Evolutionary conservation across 2,329 filamentous ascomycete genomes (phyloP), one percentile per base, ranked within the genome.

Genomic region (Conoideocrella luteorostrata): DNA sequence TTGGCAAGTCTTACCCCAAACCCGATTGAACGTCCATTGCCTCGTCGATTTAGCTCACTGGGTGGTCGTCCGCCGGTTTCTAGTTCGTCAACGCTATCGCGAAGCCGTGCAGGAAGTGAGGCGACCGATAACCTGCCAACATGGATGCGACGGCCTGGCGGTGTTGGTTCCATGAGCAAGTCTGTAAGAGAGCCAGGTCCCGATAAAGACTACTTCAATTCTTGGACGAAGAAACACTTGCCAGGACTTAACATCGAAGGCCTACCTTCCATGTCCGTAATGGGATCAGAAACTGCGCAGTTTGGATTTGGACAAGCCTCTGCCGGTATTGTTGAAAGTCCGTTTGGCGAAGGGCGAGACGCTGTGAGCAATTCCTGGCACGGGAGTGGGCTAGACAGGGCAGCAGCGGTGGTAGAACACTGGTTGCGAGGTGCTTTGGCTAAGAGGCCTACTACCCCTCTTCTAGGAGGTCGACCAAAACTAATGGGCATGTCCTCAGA

Each of bases 401-500:
- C 95, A 9, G 89, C 90, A 1, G 85, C 88, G 5, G 84, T 86
- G 3, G 82, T 97, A 23, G 93, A 97, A 65, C 85, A 83, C 1
- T 98, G 93, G 89, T 72, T 97, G 47, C 76, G 90, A 47, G 88
- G 88, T 49, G 82, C 95, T 29, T 88, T 88, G 47, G 71, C 75
- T 5, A 83, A 82, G 56, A 72, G 77, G 4, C 72, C 75, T 1
- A 63, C 65, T 17, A 77, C 75, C n/a, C 74, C 75, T 2, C 62
- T 67, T 21, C 48, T 69, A n/a, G 66, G 67, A 17, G 56, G 63
- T 47, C 56, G 60, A 53, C 53, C 58, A 54, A 71, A 59, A 53
- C 57, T 57, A 49, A 52, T 49, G 7, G 54, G 51, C 9, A 30
- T 36, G 38, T 44, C 48, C 21, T 30, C 35, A 5, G 45, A 45